Conservation (phyloP, 2,329 filamentous ascomycete species). For the Phialophora tarda region DNA sequence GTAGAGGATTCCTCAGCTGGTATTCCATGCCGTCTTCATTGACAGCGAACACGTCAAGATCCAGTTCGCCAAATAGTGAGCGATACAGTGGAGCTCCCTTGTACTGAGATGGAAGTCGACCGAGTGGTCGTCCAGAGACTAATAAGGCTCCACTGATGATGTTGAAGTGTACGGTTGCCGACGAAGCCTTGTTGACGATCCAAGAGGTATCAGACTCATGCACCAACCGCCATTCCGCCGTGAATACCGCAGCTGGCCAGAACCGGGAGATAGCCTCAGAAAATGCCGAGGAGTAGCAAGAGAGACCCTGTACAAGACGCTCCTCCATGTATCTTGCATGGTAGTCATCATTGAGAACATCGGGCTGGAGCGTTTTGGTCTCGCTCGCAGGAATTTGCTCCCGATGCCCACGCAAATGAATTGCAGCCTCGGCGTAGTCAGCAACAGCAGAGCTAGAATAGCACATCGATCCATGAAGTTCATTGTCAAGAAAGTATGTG, state of each 20-base stretch:
- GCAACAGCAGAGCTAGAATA: slow-evolving; percentile 29
- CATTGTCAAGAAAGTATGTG: slow-evolving; percentile 13
- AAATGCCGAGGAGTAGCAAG: slow-evolving; percentile 37
- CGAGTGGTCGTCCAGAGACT: slow-evolving; percentile 43
- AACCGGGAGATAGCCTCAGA: slow-evolving; percentile 22
- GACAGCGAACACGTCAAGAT: slow-evolving; percentile 46
- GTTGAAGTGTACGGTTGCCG: slow-evolving; percentile 42
- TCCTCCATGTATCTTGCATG: slow-evolving; percentile 4
- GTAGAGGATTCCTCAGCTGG: slow-evolving; percentile 41
- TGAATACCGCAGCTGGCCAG: slow-evolving; percentile 34
- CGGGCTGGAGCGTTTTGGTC: slow-evolving; percentile 4
- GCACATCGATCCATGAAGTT: slow-evolving; percentile 8
- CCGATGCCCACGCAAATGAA: slow-evolving; percentile 28
- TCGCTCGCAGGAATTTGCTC: background rate
- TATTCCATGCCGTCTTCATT: slow-evolving; percentile 47
- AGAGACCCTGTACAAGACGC: slow-evolving; percentile 33
- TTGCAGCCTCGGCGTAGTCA: slow-evolving; percentile 31
- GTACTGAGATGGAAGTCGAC: slow-evolving; percentile 42
- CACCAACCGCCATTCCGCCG: slow-evolving; percentile 31
- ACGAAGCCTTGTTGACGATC: slow-evolving; percentile 18
- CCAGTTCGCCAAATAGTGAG: slow-evolving; percentile 37
- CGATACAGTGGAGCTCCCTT: slow-evolving; percentile 38
- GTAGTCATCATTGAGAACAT: slow-evolving; percentile 30
- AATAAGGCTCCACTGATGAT: slow-evolving; percentile 45
- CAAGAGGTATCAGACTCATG: slow-evolving; percentile 11